Evolutionary conservation across 768 basidiomycete species (phyloP).

Genomic region (Termitomyces sp.): DNA sequence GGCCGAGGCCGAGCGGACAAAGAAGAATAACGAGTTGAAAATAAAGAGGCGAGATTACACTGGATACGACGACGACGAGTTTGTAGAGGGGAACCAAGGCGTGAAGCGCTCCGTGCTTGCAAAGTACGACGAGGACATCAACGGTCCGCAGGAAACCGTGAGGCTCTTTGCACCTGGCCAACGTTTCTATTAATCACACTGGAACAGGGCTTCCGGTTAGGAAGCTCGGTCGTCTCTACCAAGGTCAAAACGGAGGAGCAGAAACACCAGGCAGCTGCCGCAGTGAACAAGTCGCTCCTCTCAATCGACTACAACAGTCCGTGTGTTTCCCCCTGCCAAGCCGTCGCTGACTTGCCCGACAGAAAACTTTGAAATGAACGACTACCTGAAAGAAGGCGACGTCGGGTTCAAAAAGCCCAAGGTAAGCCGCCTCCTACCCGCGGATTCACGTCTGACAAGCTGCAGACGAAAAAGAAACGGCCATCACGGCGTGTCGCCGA

Average conservation of each 20-base stretch:
- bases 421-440: slow-evolving; percentile 33
- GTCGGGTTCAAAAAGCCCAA: slow-evolving; percentile 94
- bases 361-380: slow-evolving; percentile 85
- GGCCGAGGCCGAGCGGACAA: slow-evolving; percentile 79
- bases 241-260: slow-evolving; percentile 37
- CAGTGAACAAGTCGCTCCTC: slow-evolving; percentile 76
- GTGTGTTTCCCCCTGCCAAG: slow-evolving; percentile 28
- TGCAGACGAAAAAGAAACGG: slow-evolving; percentile 90
- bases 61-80: slow-evolving; percentile 96
- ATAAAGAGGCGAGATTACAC: slow-evolving; percentile 88
- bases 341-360: too few species aligned
- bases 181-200: not conserved
- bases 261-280: slow-evolving; percentile 46
- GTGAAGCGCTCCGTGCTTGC: slow-evolving; percentile 78
- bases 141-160: slow-evolving; percentile 68
- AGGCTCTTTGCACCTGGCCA: slow-evolving; percentile 13
- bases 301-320: slow-evolving; percentile 88
- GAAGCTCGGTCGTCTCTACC: slow-evolving; percentile 44
- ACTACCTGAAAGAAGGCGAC: slow-evolving; percentile 90
- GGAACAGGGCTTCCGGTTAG: slow-evolving; percentile 80
- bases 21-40: slow-evolving; percentile 79
- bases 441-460: not conserved
- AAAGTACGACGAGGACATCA: slow-evolving; percentile 92
- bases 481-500: slow-evolving; percentile 61
- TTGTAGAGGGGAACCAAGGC: slow-evolving; percentile 67